Base-by-base conservation (phyloP, 2,329 filamentous ascomycete genomes). In the Monosporascus sp. region DNA sequence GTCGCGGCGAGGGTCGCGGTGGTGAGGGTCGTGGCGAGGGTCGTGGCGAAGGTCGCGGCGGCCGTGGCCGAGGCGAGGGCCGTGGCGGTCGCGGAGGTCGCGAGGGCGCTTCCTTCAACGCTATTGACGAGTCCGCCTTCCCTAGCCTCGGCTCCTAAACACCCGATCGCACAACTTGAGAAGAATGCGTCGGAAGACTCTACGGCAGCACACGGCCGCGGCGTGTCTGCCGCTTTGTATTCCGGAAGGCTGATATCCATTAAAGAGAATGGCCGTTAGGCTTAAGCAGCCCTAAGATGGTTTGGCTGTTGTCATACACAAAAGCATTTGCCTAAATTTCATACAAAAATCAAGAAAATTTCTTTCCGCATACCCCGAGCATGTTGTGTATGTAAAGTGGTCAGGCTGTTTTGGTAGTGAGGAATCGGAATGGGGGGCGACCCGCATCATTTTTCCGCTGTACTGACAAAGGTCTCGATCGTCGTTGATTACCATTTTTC, bases 61-160 rank as follows among this genome's bases (percentile, higher is more conserved):
- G 74, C 53, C 71, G 70, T 56, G 70, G 72, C 61, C 73, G 71
- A 45, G 72, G 73, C 56, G 72, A 77, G 67, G 70, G 59, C 53
- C 64, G 65, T 55, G 68, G 76, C 57, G 74, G 72, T 62, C 77
- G 79, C 67, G 74, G 76, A 55, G 75, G 76, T 58, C 73, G 75
- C 61, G 74, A 75, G 58, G 74, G 74, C 60, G 65, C 73, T 60
- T 68, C 72, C 62, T 78, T 84, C 73, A 82, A 83, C 76, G 76
- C 77, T 67, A 77, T 69, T 65, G 80, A 84, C 63, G 72, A 81
- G 75, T 72, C 70, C 60, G 80, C 80, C 58, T 84, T 85, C 78
- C 81, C 81, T 65, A 82, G 78, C 75, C 74, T 85, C 62, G 80
- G 80, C 65, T 75, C 77, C 70, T 80, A 78, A 68, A 55, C 45